Percentiles rank a stretch among this genome's conserved stretches.
Conservation (phyloP, 2,329 filamentous ascomycete genomes). For the Trichoderma gracile region DNA sequence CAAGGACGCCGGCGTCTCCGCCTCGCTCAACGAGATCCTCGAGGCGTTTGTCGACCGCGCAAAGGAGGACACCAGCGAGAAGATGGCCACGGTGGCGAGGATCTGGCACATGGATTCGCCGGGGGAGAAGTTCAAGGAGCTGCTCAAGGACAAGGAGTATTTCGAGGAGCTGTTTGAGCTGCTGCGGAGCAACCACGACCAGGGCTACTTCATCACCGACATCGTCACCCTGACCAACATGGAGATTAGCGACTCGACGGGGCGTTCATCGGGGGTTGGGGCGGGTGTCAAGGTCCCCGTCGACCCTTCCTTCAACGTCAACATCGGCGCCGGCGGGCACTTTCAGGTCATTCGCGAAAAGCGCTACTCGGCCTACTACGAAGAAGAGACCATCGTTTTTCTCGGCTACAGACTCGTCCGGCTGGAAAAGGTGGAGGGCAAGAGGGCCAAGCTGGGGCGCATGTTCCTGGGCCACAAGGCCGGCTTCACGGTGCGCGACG, state of each 20-base stretch:
- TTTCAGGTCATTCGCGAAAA: conserved; percentile 31
- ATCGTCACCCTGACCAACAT: conserved; percentile 35
- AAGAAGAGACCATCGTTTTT: conserved; percentile 36
- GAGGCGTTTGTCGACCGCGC: conserved; percentile 33
- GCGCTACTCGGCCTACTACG: conserved; percentile 31
- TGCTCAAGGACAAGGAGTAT: conserved; percentile 33
- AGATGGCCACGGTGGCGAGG: conserved; percentile 34
- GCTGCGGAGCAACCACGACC: conserved; percentile 30
- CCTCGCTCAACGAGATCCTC: conserved; percentile 34
- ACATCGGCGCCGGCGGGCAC: conserved; percentile 28
- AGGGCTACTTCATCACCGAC: conserved; percentile 36
- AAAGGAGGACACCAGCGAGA: conserved; percentile 29
- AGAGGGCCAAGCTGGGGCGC: conserved; percentile 34
- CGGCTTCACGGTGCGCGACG: conserved; percentile 33
- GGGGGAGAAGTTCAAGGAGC: conserved; percentile 35
- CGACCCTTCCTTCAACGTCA: conserved; percentile 30
- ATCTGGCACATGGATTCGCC: conserved; percentile 38
- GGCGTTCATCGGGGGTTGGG: conserved; percentile 20
- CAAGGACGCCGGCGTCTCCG: conserved; percentile 32
- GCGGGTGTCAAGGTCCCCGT: conserved; percentile 28
- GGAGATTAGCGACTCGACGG: conserved; percentile 28
- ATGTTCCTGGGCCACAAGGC: conserved; percentile 50
- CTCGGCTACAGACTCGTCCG: conserved; percentile 34
- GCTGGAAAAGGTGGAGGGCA: conserved; percentile 34
- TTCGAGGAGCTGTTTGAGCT: conserved; percentile 35